Base-by-base conservation (phyloP, 305 asterid species). In the Ilex paraguariensis region DNA sequence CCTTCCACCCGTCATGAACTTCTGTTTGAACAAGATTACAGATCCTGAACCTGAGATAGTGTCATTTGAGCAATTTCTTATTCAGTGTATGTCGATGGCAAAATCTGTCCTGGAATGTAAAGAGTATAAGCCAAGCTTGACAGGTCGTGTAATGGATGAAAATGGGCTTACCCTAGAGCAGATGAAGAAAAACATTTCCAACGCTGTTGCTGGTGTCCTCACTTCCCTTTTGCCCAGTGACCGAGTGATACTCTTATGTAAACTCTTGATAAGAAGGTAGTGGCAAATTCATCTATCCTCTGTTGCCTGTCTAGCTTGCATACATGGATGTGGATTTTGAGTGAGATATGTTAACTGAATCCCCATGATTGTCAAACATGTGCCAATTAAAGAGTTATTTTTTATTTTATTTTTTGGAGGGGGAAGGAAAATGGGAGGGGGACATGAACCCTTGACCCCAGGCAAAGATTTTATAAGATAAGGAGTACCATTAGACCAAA, bases 101-200 rank as follows among this genome's bases (percentile, higher is more conserved):
- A 93, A 93, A 79, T 79, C 90, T 72, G 77, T 93, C 77, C 80
- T 93, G 68, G 97, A 90, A 81, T 80, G 97, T 76, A 90, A 87
- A 84, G 97, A 93, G 64, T 93, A 87, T 80, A 90, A 84, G 79
- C 83, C 84, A 76, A 59, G 79, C 71, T 69, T 79, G 82, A 77
- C 83, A 75, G 99, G 99, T 31, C 96, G 92, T 67, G 99, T 93
- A 67, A 74, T 82, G 78, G 95, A 84, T 83, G 96, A 84, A 76
- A 84, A 78, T 73, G 82, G 87, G 74, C 73, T 76, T 62, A 86
- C 97, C 52, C 65, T 75, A 75, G 95, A 87, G 75, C 95, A 87
- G 83, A 75, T 82, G 86, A 90, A 87, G 87, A 88, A 90, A 81
- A 82, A 78, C 70, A 77, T 79, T 68, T 80, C 95, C 57, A 72